Percentiles rank a stretch among this genome's conserved stretches.
phyloP scores from a whole-genome alignment of 2,329 filamentous ascomycete species.

The Penicillium sclerotiorum region DNA sequence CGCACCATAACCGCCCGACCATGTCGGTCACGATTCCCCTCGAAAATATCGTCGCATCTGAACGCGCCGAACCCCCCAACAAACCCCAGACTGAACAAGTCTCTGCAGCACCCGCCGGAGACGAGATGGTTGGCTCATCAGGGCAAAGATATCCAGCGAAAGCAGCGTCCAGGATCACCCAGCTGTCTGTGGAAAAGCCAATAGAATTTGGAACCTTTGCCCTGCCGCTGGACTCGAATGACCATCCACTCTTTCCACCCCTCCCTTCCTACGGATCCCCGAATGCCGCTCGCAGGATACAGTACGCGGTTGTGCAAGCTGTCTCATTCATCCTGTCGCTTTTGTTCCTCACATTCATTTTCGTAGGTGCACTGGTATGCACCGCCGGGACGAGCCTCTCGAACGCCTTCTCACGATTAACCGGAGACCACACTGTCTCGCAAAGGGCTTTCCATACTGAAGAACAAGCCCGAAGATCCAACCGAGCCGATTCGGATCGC shows the following conservation, averaged over 20 bases:
- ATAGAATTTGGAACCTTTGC: slow-evolving; percentile 4
- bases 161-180: not conserved
- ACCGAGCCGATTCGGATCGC: slow-evolving; percentile 60
- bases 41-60: slow-evolving; percentile 5
- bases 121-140: not conserved
- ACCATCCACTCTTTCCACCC: slow-evolving; percentile 70
- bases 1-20: slow-evolving; percentile 11
- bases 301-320: slow-evolving; percentile 66
- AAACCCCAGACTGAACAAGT: slow-evolving; percentile 1
- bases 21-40: slow-evolving; percentile 20
- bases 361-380: slow-evolving; percentile 72
- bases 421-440: slow-evolving; percentile 62
- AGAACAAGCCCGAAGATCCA: slow-evolving; percentile 62
- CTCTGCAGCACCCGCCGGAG: not conserved
- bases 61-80: slow-evolving; percentile 2
- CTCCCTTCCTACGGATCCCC: slow-evolving; percentile 80
- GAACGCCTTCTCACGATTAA: slow-evolving; percentile 57
- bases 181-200: slow-evolving; percentile 17
- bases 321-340: slow-evolving; percentile 77
- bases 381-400: slow-evolving; percentile 59
- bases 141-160: not conserved
- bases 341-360: slow-evolving; percentile 73
- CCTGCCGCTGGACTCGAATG: slow-evolving; percentile 11
- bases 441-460: slow-evolving; percentile 72
- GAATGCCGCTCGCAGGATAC: slow-evolving; percentile 63